Conservation (phyloP, 1,139 yeast species). For the Magnusiomyces tetraspermus region DNA sequence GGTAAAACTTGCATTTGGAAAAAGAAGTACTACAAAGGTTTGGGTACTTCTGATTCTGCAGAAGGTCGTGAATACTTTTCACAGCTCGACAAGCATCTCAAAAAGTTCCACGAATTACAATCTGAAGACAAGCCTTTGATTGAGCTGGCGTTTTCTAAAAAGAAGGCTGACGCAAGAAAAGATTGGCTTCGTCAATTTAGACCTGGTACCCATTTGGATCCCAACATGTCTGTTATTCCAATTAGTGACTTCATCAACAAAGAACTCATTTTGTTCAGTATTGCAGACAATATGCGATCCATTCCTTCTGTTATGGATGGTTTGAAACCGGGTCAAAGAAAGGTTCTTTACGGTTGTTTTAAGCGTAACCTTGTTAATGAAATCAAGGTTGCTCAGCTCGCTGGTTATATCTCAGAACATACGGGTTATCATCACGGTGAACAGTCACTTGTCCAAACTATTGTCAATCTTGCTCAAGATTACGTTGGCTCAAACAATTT, state of each 20-base stretch:
- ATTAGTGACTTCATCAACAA: constrained; percentile 91
- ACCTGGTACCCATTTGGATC: constrained; percentile 91
- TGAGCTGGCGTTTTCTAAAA: constrained; percentile 90
- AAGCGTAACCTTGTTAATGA: constrained; percentile 69
- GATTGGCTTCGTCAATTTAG: constrained; percentile 87
- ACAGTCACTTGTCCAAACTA: constrained; percentile 74
- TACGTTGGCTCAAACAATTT: constrained; percentile 90
- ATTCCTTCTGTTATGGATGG: constrained; percentile 95
- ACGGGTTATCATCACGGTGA: constrained; percentile 98
- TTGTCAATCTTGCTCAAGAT: constrained; percentile 89
- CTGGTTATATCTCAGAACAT: constrained; percentile 80
- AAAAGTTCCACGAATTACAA: constrained; percentile 72
- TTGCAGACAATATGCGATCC: constrained; percentile 95
- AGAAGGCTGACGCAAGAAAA: constrained; percentile 94
- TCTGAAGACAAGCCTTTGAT: constrained; percentile 73
- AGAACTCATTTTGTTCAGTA: constrained; percentile 85
- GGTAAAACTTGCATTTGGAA: constrained; percentile 74
- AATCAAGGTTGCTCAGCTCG: constrained; percentile 83
- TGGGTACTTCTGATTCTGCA: constrained; percentile 79
- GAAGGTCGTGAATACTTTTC: constrained; percentile 90
- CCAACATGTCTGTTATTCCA: constrained; percentile 67
- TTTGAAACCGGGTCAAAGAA: constrained; percentile 94
- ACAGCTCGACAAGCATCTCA: constrained; percentile 76
- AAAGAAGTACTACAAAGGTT: constrained; percentile 95
- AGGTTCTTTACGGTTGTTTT: constrained; percentile 81